Conservation (phyloP, 2,329 filamentous ascomycete species). For the Cladosporium colombiae region DNA sequence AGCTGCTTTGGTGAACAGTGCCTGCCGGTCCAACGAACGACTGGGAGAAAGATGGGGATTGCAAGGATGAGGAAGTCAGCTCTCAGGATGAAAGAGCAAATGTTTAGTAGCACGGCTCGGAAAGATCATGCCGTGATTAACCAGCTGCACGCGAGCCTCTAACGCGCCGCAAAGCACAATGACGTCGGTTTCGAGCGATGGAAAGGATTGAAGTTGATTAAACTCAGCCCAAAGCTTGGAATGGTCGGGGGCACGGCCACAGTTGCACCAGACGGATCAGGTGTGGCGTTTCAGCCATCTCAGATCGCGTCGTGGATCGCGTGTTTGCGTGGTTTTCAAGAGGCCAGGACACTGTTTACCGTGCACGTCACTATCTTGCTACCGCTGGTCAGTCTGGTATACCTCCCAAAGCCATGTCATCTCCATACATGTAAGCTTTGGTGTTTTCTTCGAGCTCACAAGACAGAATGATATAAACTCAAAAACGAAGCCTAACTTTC, state of each 20-base stretch:
- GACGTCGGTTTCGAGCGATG: not conserved
- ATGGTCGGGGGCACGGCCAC: slow-evolving; percentile 1
- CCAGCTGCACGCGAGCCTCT: not conserved
- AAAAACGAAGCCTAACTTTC: not conserved
- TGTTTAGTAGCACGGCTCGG: not conserved
- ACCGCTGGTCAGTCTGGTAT: not conserved
- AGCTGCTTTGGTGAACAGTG: slow-evolving; percentile 5
- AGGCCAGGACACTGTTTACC: not conserved
- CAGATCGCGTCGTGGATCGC: not conserved
- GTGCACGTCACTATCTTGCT: slow-evolving; percentile 1
- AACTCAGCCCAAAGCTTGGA: slow-evolving; percentile 7
- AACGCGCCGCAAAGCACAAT: slow-evolving; percentile 5
- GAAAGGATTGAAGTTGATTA: slow-evolving; percentile 9
- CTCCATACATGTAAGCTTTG: not conserved
- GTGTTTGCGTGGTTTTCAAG: not conserved
- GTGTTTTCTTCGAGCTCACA: not conserved
- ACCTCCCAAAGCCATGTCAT: not conserved
- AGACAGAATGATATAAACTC: not conserved
- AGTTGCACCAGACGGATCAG: not conserved
- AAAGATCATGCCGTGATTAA: not conserved
- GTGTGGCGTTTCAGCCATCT: slow-evolving; percentile 6
- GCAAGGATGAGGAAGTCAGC: not conserved
- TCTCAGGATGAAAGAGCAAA: not conserved
- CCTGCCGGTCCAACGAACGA: slow-evolving; percentile 5
- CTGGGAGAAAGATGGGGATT: not conserved